These are phyloP conservation scores for Tetragonia tetragonoides DNA, from an alignment of 148 eudicot species.

Conservation along the genomic window DNA sequence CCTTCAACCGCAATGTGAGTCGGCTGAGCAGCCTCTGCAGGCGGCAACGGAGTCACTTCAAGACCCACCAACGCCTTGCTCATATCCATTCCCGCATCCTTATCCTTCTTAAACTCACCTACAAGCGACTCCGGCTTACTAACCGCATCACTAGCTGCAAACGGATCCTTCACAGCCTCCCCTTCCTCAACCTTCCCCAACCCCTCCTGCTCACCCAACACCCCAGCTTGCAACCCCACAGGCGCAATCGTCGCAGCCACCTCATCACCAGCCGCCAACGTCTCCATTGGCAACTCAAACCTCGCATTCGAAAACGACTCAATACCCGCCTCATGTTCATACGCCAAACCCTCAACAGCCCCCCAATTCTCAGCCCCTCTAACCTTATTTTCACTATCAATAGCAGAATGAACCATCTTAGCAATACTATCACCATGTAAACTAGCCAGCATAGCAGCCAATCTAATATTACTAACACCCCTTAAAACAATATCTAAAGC, in stretches of 20 bases:
- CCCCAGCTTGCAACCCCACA: slow-evolving; percentile 29
- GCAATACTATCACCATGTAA: slow-evolving; percentile 88
- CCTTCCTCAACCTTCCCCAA: slow-evolving; percentile 41
- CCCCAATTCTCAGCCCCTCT: slow-evolving; percentile 91
- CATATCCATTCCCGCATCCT: slow-evolving; percentile 60
- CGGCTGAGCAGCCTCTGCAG: slow-evolving; percentile 84
- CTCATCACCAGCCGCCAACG: slow-evolving; percentile 84
- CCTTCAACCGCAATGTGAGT: slow-evolving; percentile 91
- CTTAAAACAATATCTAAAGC: slow-evolving; percentile 89
- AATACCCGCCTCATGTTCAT: slow-evolving; percentile 67
- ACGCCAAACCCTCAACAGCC: slow-evolving; percentile 43
- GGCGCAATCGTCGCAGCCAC: slow-evolving; percentile 47
- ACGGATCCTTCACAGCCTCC: slow-evolving; percentile 73
- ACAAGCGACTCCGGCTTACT: slow-evolving; percentile 68
- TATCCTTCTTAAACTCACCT: slow-evolving; percentile 88
- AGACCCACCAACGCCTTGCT: slow-evolving; percentile 76
- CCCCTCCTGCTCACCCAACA: slow-evolving; percentile 48
- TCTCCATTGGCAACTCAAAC: slow-evolving; percentile 82
- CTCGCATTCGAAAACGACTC: slow-evolving; percentile 52
- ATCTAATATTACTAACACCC: slow-evolving; percentile 83
- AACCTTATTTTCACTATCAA: slow-evolving; percentile 75
- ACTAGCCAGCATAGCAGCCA: slow-evolving; percentile 80
- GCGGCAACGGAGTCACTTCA: slow-evolving; percentile 83
- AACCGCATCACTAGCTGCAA: slow-evolving; percentile 85
- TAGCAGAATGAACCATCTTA: slow-evolving; percentile 88